Percentiles rank a stretch among this genome's conserved stretches.
Evolutionary conservation across 345 rosid species (phyloP).

Genomic region (Rubroshorea leprosula): DNA sequence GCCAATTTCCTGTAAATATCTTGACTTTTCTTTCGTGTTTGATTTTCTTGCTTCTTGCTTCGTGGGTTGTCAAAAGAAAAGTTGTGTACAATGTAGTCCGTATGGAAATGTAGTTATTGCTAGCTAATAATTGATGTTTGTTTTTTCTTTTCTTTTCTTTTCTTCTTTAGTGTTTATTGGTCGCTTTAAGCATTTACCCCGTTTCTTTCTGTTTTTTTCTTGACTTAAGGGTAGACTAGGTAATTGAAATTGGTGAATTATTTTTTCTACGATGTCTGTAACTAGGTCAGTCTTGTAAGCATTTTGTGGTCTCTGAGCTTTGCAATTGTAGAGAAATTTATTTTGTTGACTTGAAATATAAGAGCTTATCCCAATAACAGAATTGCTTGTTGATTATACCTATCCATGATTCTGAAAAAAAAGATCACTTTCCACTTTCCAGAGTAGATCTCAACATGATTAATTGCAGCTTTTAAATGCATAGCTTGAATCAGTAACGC

Average conservation of each 20-base stretch:
- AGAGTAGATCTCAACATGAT: not conserved
- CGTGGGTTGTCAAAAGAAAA: not conserved
- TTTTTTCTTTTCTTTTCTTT: too few species aligned
- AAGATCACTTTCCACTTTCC: not conserved
- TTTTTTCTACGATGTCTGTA: slow-evolving; percentile 1
- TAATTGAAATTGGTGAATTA: not conserved
- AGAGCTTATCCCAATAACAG: not conserved
- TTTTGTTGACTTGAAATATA: not conserved
- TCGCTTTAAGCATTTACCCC: not conserved
- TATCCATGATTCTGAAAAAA: too few species aligned
- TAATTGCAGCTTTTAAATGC: not conserved
- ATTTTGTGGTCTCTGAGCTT: not conserved
- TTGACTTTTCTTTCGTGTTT: not conserved
- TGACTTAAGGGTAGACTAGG: not conserved
- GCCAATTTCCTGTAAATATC: not conserved
- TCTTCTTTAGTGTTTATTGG: not conserved
- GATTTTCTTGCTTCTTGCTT: not conserved
- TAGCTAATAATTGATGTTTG: not conserved
- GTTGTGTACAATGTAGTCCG: not conserved
- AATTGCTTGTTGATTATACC: too few species aligned
- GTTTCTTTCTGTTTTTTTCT: not conserved
- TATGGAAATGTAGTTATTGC: not conserved
- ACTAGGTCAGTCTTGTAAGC: not conserved
- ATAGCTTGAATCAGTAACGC: not conserved
- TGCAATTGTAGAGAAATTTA: not conserved